Evolutionary conservation across 2,329 filamentous ascomycete species (phyloP), one percentile per base, ranked within the genome.

Genomic region (Trichophaea hybrida): DNA sequence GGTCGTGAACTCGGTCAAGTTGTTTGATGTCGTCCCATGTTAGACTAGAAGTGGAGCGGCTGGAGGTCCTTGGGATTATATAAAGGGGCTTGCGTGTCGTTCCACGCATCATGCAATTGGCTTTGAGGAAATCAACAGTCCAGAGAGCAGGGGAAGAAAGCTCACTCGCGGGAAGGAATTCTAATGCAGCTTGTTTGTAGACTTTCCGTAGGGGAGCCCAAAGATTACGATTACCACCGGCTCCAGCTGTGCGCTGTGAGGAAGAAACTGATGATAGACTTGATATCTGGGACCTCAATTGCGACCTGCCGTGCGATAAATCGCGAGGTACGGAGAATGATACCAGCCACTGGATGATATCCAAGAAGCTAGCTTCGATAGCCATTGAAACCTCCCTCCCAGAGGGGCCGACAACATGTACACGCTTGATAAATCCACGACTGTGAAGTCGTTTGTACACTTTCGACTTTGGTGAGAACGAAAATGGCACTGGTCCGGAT

Each of bases 111-210:
- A 61, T 56, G 34, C 63, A 64, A 32, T 56, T 62, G 10, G 55
- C 61, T n/a, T 59, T 61, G 15, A 64, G 54, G n/a, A 61, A 64
- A 15, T 64, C 63, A 7, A 61, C 63, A 15, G 49, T 59, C 63
- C 63, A 64, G 24, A 61, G 51, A 3, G 44, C 53, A 12, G 55
- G 51, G 12, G 52, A 55, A 43, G 52, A 7, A n/a, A 56, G 57
- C n/a, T 64, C 63, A 10, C 52, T 59, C 1, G 17, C 12, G 8
- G 46, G 32, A 2, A 64, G 44, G 34, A 53, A 63, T 32, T 63
- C 59, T 31, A 64, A 37, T 1, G 32, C 33, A 0, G 59, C 59
- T 33, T 63, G 59, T 13, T 63, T 63, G 40, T 64, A 61, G 4
- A 63, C 34, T 37, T 64, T 64, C 7, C 63, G 56, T 2, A 64